Evolutionary conservation across 2,329 filamentous ascomycete genomes (phyloP).

Genomic region (Acrodontium crateriforme): DNA sequence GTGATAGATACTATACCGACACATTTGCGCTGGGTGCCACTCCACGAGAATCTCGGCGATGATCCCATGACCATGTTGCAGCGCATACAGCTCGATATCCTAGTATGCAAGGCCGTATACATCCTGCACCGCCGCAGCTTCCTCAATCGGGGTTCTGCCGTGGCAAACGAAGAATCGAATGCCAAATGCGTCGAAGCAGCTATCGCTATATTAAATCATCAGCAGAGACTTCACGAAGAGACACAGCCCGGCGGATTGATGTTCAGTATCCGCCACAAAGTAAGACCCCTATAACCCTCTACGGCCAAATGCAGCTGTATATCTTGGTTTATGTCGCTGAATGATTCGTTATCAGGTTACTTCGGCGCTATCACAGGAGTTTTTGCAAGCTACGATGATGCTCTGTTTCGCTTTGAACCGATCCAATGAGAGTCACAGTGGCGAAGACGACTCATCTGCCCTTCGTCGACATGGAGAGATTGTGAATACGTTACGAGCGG

Average conservation of each 20-base stretch:
- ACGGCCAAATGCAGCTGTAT: no score
- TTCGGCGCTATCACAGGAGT: slow-evolving; percentile 27
- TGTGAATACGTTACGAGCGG: background rate
- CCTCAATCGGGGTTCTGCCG: background rate
- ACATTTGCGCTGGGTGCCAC: background rate
- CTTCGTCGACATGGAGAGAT: background rate
- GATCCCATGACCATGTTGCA: background rate
- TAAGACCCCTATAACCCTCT: no score
- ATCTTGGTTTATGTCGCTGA: no score
- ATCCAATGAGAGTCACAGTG: background rate
- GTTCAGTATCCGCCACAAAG: slow-evolving; percentile 22
- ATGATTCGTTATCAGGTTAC: no score
- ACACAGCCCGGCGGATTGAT: slow-evolving; percentile 25
- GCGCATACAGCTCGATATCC: background rate
- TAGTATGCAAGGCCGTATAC: background rate
- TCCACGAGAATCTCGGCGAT: background rate
- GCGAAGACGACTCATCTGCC: background rate
- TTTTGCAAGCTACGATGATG: slow-evolving; percentile 28
- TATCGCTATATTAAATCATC: slow-evolving; percentile 28
- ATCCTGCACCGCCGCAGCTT: background rate
- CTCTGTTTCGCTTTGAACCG: slow-evolving; percentile 24
- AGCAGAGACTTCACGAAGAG: slow-evolving; percentile 32
- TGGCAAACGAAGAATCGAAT: slow-evolving; percentile 22
- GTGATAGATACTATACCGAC: background rate
- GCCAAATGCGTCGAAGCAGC: slow-evolving; percentile 31